These are phyloP conservation scores for Lipomyces yamadae DNA, from an alignment of 805 yeast genomes.

Conservation along the genomic window DNA sequence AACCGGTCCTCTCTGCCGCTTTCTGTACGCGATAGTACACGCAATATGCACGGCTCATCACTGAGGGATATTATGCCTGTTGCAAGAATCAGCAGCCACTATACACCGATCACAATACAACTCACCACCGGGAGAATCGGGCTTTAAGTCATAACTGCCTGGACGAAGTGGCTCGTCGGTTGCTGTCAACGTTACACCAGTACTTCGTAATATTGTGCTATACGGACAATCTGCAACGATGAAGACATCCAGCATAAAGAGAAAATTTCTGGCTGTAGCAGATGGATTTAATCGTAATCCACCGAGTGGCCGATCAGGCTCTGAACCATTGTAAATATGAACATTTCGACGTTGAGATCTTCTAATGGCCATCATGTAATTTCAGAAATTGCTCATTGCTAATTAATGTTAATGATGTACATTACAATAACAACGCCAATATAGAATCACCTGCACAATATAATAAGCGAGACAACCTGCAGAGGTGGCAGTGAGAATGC, in stretches of 20 bases:
- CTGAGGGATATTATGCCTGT: neutral
- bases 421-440: neutral
- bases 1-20: neutral
- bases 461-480: neutral
- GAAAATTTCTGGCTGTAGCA: neutral
- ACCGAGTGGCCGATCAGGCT: neutral
- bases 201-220: neutral
- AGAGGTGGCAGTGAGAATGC: neutral
- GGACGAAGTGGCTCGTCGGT: slow-evolving; percentile 6
- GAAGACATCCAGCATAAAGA: neutral
- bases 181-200: neutral
- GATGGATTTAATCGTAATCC: neutral
- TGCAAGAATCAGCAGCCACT: too few species aligned
- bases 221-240: slow-evolving; percentile 1
- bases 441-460: neutral
- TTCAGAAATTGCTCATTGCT: neutral
- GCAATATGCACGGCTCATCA: neutral
- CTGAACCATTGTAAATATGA: neutral
- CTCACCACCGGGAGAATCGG: slow-evolving; percentile 2
- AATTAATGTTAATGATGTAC: neutral
- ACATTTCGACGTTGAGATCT: neutral
- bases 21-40: neutral
- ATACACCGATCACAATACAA: neutral
- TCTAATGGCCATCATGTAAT: neutral
- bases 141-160: neutral